Conservation (phyloP, 108 stramenopile genomes). For the Pseudonitzschia multistriata region DNA sequence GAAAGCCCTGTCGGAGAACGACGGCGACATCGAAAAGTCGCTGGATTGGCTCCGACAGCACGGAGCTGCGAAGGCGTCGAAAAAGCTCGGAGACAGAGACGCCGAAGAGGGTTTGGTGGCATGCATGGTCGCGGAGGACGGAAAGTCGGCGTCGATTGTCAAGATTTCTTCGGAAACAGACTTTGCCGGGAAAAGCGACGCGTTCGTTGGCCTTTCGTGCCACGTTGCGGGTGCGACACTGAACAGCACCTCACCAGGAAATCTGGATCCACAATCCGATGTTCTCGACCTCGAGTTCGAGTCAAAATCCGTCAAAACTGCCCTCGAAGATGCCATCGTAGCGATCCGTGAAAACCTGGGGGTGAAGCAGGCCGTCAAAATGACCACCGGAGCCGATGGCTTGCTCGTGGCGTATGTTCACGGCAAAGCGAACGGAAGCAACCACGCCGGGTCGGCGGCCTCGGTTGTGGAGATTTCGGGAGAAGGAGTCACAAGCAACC, state of each 20-base stretch:
- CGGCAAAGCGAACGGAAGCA: constrained; percentile 41
- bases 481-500: constrained; percentile 10
- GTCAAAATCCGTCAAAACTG: constrained; percentile 37
- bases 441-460: constrained; percentile 64
- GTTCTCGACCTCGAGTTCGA: constrained; percentile 34
- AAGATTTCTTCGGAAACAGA: constrained; percentile 79
- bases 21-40: constrained; percentile 50
- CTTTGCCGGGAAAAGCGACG: constrained; percentile 64
- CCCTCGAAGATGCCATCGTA: constrained; percentile 70
- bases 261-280: constrained; percentile 16
- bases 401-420: constrained; percentile 74
- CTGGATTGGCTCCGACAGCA: constrained; percentile 81
- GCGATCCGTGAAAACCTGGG: constrained; percentile 78
- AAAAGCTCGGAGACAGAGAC: constrained; percentile 66
- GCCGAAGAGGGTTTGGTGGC: constrained; percentile 75
- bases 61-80: constrained; percentile 69
- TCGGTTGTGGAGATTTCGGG: constrained; percentile 57
- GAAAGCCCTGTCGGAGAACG: constrained; percentile 63
- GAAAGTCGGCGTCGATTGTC: constrained; percentile 58
- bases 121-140: constrained; percentile 42
- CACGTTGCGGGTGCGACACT: constrained; percentile 64
- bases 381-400: constrained; percentile 44
- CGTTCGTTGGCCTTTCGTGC: constrained; percentile 60
- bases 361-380: constrained; percentile 43
- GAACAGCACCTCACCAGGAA: constrained; percentile 21